Evolutionary conservation across 768 basidiomycete species (phyloP).

Genomic region (Trametes cinnabarina): DNA sequence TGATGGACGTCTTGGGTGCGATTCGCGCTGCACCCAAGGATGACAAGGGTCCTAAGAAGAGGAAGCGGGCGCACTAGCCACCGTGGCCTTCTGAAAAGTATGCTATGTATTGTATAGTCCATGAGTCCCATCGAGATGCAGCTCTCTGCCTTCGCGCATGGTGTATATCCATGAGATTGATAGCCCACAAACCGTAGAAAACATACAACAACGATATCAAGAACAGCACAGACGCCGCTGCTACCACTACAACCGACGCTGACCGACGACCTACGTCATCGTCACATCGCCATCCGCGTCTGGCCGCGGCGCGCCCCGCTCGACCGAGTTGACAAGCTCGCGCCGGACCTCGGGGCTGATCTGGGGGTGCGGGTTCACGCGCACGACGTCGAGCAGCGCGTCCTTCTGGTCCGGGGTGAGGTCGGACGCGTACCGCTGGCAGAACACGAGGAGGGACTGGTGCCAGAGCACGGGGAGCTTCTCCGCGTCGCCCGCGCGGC

Average conservation of each 20-base stretch:
- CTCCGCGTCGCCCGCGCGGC: constrained; percentile 63
- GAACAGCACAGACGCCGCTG: background rate
- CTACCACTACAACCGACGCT: background rate
- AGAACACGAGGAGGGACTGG: constrained; percentile 91
- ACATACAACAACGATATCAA: constrained; percentile 3
- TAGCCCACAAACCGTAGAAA: background rate
- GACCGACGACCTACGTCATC: constrained; percentile 14
- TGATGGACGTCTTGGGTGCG: constrained; percentile 55
- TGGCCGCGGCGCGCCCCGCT: constrained; percentile 73
- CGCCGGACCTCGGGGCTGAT: constrained; percentile 88
- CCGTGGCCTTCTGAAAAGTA: constrained; percentile 5
- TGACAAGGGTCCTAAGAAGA: constrained; percentile 39
- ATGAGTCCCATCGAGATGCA: background rate
- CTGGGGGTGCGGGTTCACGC: constrained; percentile 80
- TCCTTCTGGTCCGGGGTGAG: constrained; percentile 97
- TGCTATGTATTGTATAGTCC: background rate
- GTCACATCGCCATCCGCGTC: constrained; percentile 56
- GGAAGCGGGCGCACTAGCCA: constrained; percentile 16
- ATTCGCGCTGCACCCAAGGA: constrained; percentile 56
- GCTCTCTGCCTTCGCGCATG: background rate
- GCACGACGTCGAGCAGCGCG: constrained; percentile 89
- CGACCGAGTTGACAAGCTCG: constrained; percentile 85
- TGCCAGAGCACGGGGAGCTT: constrained; percentile 98
- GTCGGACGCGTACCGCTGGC: constrained; percentile 94
- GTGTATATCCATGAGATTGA: background rate